Evolutionary conservation across 1,284 basidiomycete species (phyloP).

Genomic region (Pseudozyma pruni): DNA sequence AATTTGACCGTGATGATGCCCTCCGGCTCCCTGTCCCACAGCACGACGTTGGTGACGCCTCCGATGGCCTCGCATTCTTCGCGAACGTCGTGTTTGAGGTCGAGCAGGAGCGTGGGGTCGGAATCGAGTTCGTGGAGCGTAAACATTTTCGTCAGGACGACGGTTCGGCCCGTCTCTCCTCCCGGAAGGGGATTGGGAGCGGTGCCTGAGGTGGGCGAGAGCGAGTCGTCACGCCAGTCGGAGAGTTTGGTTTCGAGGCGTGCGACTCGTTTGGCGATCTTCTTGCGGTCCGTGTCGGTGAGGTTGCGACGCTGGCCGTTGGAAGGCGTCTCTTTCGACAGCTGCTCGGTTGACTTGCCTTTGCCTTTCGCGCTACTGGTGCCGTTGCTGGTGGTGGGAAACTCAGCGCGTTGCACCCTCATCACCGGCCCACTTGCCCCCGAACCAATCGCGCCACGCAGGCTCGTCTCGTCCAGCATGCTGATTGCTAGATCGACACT

Average conservation of each 20-base stretch:
- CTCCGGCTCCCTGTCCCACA: slow-evolving; percentile 94
- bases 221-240: slow-evolving; percentile 62
- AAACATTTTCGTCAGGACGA: slow-evolving; percentile 80
- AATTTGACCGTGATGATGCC: slow-evolving; percentile 98
- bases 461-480: slow-evolving; percentile 89
- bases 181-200: slow-evolving; percentile 3
- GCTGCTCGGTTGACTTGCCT: background rate
- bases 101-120: slow-evolving; percentile 86
- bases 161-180: slow-evolving; percentile 14
- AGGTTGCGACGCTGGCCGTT: slow-evolving; percentile 17
- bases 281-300: slow-evolving; percentile 45
- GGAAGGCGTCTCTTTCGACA: background rate
- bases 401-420: slow-evolving; percentile 85
- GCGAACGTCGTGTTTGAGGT: slow-evolving; percentile 94
- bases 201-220: slow-evolving; percentile 7
- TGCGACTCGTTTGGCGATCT: slow-evolving; percentile 52
- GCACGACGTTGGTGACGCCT: slow-evolving; percentile 93
- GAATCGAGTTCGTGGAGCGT: slow-evolving; percentile 84
- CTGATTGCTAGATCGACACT: slow-evolving; percentile 86
- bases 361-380: slow-evolving; percentile 2
- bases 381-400: slow-evolving; percentile 65
- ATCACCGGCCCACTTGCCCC: slow-evolving; percentile 74
- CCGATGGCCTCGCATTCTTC: slow-evolving; percentile 87
- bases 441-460: slow-evolving; percentile 80
- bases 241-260: slow-evolving; percentile 58